A percentile compares a stretch with the other conserved stretches of the same genome.
Conservation (phyloP, 1,284 basidiomycete genomes). For the Trichosporon sp. region DNA sequence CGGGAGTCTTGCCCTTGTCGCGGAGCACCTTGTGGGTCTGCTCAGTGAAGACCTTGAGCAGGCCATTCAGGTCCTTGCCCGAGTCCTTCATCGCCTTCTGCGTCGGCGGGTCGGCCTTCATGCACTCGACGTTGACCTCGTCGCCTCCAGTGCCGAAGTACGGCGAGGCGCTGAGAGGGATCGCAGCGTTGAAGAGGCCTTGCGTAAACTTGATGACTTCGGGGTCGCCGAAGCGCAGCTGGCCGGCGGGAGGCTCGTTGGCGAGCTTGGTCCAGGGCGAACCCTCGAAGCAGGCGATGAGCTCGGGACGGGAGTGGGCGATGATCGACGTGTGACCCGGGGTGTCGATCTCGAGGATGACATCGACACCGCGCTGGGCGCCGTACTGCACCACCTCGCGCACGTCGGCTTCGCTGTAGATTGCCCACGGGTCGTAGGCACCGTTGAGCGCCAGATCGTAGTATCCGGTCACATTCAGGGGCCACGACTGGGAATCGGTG, state of each 20-base stretch:
- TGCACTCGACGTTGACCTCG: conserved; percentile 69
- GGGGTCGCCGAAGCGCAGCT: conserved; percentile 62
- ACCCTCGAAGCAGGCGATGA: conserved; percentile 63
- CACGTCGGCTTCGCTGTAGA: conserved; percentile 62
- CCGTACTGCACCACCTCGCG: conserved; percentile 64
- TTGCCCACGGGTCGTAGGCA: conserved; percentile 58
- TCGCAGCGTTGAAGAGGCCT: conserved; percentile 49
- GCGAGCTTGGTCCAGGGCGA: conserved; percentile 54
- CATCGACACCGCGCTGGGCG: conserved; percentile 71
- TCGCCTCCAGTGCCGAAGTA: conserved; percentile 77
- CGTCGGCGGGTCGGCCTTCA: conserved; percentile 57
- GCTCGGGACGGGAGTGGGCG: conserved; percentile 60
- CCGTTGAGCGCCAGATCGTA: conserved; percentile 60
- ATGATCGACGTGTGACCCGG: conserved; percentile 64
- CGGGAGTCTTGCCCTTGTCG: conserved; percentile 54
- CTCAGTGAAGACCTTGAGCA: conserved; percentile 59
- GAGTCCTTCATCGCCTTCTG: conserved; percentile 53
- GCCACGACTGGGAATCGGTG: conserved; percentile 55
- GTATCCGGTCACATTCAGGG: conserved; percentile 60
- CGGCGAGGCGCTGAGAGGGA: conserved; percentile 35
- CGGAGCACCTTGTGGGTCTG: conserved; percentile 53
- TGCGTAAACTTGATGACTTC: conserved; percentile 52
- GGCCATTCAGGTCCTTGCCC: conserved; percentile 57
- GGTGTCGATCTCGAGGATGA: conserved; percentile 69
- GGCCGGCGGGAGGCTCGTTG: conserved; percentile 69